Conservation (phyloP, 257 asterid species). For the Fraxinus excelsior region DNA sequence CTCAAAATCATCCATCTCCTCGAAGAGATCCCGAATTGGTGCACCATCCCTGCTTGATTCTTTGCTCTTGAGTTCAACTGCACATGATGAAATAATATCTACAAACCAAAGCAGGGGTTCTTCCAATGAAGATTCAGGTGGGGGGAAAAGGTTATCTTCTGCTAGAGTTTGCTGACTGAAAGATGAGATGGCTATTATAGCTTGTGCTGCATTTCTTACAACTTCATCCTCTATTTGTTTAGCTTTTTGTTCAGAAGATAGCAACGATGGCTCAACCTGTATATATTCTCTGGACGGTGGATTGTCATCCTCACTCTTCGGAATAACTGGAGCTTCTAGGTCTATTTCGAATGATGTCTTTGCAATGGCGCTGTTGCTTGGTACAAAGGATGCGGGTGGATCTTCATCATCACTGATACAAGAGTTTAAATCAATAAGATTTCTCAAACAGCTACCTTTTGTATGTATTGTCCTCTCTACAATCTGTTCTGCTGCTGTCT, state of each 20-base stretch:
- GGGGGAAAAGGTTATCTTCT: conserved; percentile 23
- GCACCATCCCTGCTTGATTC: conserved; percentile 27
- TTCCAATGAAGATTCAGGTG: conserved; percentile 42
- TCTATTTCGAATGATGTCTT: conserved; percentile 56
- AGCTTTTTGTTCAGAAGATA: conserved; percentile 27
- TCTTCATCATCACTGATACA: conserved; percentile 67
- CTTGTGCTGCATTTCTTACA: conserved; percentile 66
- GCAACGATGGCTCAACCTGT: conserved; percentile 26
- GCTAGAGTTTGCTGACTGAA: conserved; percentile 31
- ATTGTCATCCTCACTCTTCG: conserved; percentile 50
- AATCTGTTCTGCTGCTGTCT: conserved; percentile 34
- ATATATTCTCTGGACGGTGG: conserved; percentile 27
- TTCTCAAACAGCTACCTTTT: conserved; percentile 31
- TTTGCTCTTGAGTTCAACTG: conserved; percentile 38
- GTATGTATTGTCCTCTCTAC: conserved; percentile 36
- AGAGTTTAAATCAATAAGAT: conserved; percentile 74
- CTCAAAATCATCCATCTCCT: conserved; percentile 82
- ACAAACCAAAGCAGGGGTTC: conserved; percentile 69
- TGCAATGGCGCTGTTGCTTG: conserved; percentile 29
- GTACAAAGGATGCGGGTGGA: conserved; percentile 44
- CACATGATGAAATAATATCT: conserved; percentile 40
- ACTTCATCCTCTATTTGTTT: conserved; percentile 49
- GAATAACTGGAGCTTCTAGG: conserved; percentile 61
- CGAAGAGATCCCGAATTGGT: conserved; percentile 24
- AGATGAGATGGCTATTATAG: conserved; percentile 63